Evolutionary conservation across 345 rosid species (phyloP).

Genomic region (Zanthoxylum bungeanum): DNA sequence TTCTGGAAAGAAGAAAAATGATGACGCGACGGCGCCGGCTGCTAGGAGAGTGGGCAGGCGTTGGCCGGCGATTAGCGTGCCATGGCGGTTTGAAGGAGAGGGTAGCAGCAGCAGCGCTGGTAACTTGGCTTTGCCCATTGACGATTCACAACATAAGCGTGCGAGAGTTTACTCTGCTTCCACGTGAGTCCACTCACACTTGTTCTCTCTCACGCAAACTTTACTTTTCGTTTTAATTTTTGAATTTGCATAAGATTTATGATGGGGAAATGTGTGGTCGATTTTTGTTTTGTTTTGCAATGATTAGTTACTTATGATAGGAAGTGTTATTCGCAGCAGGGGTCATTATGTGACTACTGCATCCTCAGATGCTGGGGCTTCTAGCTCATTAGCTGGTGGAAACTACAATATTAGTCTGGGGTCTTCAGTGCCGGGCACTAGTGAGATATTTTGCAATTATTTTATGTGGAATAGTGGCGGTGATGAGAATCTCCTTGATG

Average conservation of each 20-base stretch:
- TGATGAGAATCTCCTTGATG: constrained; percentile 37
- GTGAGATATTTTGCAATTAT: constrained; percentile 53
- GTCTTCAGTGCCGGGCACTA: constrained; percentile 32
- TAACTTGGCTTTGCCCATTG: constrained; percentile 36
- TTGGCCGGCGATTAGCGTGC: constrained; percentile 17
- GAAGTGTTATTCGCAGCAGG: constrained; percentile 34
- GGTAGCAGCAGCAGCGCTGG: constrained; percentile 28
- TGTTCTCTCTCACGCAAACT: not conserved
- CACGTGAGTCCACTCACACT: constrained; percentile 40
- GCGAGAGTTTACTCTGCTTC: constrained; percentile 62
- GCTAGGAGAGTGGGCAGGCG: constrained; percentile 16
- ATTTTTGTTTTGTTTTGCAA: not conserved
- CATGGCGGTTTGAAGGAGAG: constrained; percentile 47
- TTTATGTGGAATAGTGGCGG: constrained; percentile 53
- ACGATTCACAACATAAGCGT: constrained; percentile 65
- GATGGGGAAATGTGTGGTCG: not conserved
- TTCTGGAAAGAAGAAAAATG: constrained; percentile 22
- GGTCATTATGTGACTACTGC: constrained; percentile 21
- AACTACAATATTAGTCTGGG: constrained; percentile 28
- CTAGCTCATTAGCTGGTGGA: constrained; percentile 33
- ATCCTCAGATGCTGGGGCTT: constrained; percentile 36
- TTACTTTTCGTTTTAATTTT: not conserved
- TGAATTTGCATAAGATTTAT: not conserved
- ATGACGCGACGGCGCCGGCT: constrained; percentile 11
- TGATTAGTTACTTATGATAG: constrained; percentile 4